A percentile compares a stretch with the other conserved stretches of the same genome.
Conservation (phyloP, 2,329 filamentous ascomycete species). For the Pestalotiopsis fici region DNA sequence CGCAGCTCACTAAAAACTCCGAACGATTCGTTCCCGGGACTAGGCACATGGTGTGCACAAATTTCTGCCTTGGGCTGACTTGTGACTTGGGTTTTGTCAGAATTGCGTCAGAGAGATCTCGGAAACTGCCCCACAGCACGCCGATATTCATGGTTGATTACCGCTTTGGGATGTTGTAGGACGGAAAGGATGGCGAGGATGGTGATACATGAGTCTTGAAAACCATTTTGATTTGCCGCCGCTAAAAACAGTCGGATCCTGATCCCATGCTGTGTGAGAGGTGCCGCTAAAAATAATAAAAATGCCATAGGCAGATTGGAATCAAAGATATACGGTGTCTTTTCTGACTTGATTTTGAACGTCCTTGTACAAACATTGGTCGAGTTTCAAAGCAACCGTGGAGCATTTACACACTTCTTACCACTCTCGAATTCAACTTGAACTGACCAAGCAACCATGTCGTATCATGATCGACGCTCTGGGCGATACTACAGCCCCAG, state of each 20-base stretch:
- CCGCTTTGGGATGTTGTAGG: not conserved
- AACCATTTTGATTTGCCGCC: not conserved
- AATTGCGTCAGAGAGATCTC: not conserved
- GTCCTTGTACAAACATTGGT: not conserved
- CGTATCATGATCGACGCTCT: not conserved
- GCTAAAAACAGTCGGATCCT: not conserved
- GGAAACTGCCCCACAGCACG: not conserved
- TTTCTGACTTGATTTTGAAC: not conserved
- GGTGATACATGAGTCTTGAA: not conserved
- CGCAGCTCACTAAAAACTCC: not conserved
- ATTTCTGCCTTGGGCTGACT: not conserved
- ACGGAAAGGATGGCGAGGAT: not conserved
- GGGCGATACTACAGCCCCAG: conserved; percentile 1
- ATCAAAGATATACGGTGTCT: not conserved
- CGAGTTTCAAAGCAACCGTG: too few relatives aligned
- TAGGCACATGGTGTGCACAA: not conserved
- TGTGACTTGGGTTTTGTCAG: not conserved
- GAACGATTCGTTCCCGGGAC: not conserved
- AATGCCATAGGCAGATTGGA: not conserved
- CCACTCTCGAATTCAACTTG: not conserved
- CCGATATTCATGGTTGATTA: not conserved
- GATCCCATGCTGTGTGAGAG: not conserved
- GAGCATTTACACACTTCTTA: too few relatives aligned
- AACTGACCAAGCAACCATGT: not conserved
- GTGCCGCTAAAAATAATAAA: not conserved